Evolutionary conservation across 2,329 filamentous ascomycete species (phyloP), one percentile per base, ranked within the genome.

Genomic region (Hymenoscyphus salicellus): DNA sequence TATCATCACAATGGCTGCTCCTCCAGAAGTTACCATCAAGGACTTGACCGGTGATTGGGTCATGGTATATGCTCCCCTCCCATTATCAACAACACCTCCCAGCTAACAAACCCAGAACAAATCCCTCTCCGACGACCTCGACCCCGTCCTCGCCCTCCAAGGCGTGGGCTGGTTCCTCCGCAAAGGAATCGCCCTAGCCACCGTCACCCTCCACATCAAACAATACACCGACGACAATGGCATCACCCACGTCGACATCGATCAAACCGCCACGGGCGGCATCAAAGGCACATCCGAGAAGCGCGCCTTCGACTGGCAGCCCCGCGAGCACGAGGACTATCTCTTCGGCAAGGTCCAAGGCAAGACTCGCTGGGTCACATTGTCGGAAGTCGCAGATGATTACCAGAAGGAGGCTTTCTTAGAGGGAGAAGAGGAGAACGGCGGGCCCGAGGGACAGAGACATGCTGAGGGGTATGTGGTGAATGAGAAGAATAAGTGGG

Each of bases 251-350:
- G 81, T 89, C 75, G 80, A 85, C 70, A 83, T 88, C 69, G 81
- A 84, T 33, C 87, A 89, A 71, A 79, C 81, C n/a, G 78, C 82
- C n/a, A 87, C 85, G 0, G 88, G 86, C 41, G 85, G 85, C 43
- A 79, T 90, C 55, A 81, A 82, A 63, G 84, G 82, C 63, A 89
- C 83, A 20, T 78, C 78, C 20, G 88, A 91, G 75, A 73, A 78
- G 7, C 83, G 88, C 58, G 77, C 74, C 0, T 76, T 89, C 2
- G 82, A 89, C 74, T 87, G 84, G 81, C 68, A 75, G 26, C 77
- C 75, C 66, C 80, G 82, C 30, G 78, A 79, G 30, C 86, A 88
- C 74, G 76, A 77, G 2, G 87, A 91, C 73, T 80, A 83, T 73
- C 80, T 90, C 70, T 91, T 90, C 73, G 88, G 88, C 32, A 78